Evolutionary conservation across 495 filamentous ascomycete species (phyloP).

Genomic region (Lasiosphaeriaceae sp.): DNA sequence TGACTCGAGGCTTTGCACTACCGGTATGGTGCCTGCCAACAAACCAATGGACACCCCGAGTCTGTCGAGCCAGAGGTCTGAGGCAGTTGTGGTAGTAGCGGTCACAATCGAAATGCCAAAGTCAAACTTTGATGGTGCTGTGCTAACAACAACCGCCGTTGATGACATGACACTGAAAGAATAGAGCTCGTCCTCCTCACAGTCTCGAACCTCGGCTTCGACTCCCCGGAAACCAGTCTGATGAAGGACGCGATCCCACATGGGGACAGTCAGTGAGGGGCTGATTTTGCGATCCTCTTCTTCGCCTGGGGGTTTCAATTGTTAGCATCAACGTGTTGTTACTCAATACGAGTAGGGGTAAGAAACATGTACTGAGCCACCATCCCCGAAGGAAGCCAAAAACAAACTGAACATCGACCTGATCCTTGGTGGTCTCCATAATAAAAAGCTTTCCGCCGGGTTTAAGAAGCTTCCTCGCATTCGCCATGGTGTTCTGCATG

Average conservation of each 20-base stretch:
- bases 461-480: slow-evolving; percentile 38
- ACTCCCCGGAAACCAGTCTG: slow-evolving; percentile 24
- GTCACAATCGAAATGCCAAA: slow-evolving; percentile 25
- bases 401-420: slow-evolving; percentile 24
- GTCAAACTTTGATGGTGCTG: slow-evolving; percentile 14
- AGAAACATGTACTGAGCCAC: slow-evolving; percentile 28
- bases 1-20: slow-evolving; percentile 14
- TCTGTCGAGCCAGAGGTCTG: slow-evolving; percentile 21
- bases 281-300: slow-evolving; percentile 37
- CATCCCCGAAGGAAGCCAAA: slow-evolving; percentile 31
- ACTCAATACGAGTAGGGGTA: not conserved
- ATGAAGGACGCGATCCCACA: slow-evolving; percentile 30
- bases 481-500: slow-evolving; percentile 43
- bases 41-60: slow-evolving; percentile 22
- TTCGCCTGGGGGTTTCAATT: slow-evolving; percentile 8
- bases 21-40: slow-evolving; percentile 24
- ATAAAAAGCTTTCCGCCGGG: slow-evolving; percentile 37
- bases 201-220: slow-evolving; percentile 29
- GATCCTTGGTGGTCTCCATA: slow-evolving; percentile 34
- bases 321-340: not conserved
- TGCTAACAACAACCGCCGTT: slow-evolving; percentile 15
- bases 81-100: not conserved
- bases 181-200: slow-evolving; percentile 27
- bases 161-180: slow-evolving; percentile 28
- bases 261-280: slow-evolving; percentile 24